Evolutionary conservation across 1,139 yeast genomes (phyloP), one percentile per base, ranked within the genome.

Genomic region (Debaryomyces subglobosus): DNA sequence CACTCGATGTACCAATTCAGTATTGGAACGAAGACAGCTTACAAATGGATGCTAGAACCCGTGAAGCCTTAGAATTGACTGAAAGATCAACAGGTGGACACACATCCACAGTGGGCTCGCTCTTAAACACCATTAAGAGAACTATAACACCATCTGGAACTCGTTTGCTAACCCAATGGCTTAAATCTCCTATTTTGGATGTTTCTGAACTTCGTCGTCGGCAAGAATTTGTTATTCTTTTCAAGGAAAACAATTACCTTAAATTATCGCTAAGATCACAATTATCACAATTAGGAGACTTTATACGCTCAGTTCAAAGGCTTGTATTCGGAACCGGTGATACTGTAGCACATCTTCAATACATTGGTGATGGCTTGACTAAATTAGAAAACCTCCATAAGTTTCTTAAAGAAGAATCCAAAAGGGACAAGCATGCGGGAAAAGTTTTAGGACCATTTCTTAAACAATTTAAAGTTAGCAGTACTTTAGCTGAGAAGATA

Each of bases 121-220:
- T 94, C 15, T 69, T 89, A 10, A 79, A 82, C 15, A 78, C 89
- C 0, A 78, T 94, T 7, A 80, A 82, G 50, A 70, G 86, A 48
- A 94, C 98, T 0, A 80, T 80, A 1, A 90, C 99, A 0, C 78
- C 85, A 1, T 83, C 96, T 0, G 99, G 99, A 0, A 72, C 96
- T 0, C 72, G 99, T 43, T 61, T 88, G 20, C 69, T 94, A 16
- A 79, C 85, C 3, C 85, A 85, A 47, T 91, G 98, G 97, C 68
- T 94, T 3, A 77, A 89, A 18, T 84, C 92, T 0, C 99, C 99
- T 0, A 77, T 89, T 0, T 73, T 87, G 4, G 80, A 86, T 56
- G 57, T 80, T 0, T 58, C 61, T 0, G 86, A 81, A 52, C 82
- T 94, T 20, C 64, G 65, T 21, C 59, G 64, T 16, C 74, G 99